Evolutionary conservation across 2,329 filamentous ascomycete species (phyloP), one percentile per base, ranked within the genome.

Genomic region (Parasarocladium wereldwijsianum): DNA sequence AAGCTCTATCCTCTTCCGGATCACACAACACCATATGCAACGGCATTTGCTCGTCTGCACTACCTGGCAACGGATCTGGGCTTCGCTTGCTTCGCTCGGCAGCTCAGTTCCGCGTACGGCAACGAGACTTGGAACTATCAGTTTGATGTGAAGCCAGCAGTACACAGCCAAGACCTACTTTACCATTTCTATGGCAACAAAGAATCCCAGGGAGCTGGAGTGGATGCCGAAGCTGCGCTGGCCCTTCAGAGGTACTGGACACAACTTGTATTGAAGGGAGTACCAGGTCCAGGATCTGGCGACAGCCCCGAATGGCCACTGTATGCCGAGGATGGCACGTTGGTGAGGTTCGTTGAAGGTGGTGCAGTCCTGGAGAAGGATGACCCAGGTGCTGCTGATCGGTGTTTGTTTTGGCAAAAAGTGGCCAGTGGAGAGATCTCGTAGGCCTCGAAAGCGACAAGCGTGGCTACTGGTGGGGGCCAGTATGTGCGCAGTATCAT

Each of bases 31-130:
- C 23, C 15, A 6, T 24, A 24, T 13, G 15, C 6, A 12, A 12
- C 23, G n/a, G 23, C 23, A 7, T 24, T 12, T 12, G 23, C 11
- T 12, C 23, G 23, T 7, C 6, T 24, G 6, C 23, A 12, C 7
- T 24, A 24, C 23, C 7, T 24, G 23, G n/a, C 23, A 11, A 24
- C 7, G n/a, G 23, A 24, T 12, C 7, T 24, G 7, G 23, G 23
- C 33, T 62, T 66, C 40, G 49, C 45, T 16, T 71, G 66, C 54
- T 67, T 70, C 44, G 58, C 61, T 6, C 51, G 58, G 38, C 65
- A 56, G 37, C 47, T 70, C 4, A 52, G 52, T 34, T 50, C 45
- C 4, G 64, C 57, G 6, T 62, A 50, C 46, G 39, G 42, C 6
- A 61, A 62, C 42, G 29, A 52, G 10, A 61, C 61, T 0, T 62